Base-by-base conservation (phyloP, 1,284 basidiomycete genomes). In the Neolentinus lepideus region DNA sequence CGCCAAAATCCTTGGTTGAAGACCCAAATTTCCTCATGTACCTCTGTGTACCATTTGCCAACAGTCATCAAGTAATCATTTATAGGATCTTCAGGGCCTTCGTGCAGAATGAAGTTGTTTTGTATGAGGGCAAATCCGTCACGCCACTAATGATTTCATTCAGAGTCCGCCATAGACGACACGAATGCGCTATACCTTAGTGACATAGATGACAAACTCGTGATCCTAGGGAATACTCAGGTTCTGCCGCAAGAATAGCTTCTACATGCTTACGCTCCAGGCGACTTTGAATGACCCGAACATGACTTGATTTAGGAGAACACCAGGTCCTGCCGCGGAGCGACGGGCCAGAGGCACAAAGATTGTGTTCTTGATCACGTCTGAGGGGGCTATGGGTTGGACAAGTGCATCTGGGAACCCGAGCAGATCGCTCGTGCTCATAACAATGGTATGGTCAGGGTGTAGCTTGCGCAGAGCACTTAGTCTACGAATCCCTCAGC, bases 11-110 rank as follows among this genome's bases (percentile, higher is more conserved):
- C 81, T 57, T 80, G 75, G 57, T 91, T 81, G 67, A 81, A 92
- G 3, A 92, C 85, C 76, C 85, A 85, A 55, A 92, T 81, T 60
- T 90, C 87, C 11, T 88, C 71, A 48, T 86, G 80, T 14, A 83
- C 67, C 19, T 76, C 73, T 35, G 83, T 68, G 2, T 70, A 60
- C 70, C 75, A 86, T 11, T 76, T 64, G 0, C 83, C 81, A 3
- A 75, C 73, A 1, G 77, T 73, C 21, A 83, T 64, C 3, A 92
- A 67, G 9, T 90, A 71, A 1, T 76, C 64, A n/a, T 82, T 75
- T 2, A 76, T 70, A 1, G 73, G 72, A 11, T 77, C 75, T 54
- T 85, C 77, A 0, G 79, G 72, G 11, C 85, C 82, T 26, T 86
- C 75, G 58, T 88, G 81, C 19, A 89, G 70, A 51, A 89, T 67